These are phyloP conservation scores for Salvia miltiorrhiza DNA, from an alignment of 257 asterid genomes.

Conservation along the genomic window DNA sequence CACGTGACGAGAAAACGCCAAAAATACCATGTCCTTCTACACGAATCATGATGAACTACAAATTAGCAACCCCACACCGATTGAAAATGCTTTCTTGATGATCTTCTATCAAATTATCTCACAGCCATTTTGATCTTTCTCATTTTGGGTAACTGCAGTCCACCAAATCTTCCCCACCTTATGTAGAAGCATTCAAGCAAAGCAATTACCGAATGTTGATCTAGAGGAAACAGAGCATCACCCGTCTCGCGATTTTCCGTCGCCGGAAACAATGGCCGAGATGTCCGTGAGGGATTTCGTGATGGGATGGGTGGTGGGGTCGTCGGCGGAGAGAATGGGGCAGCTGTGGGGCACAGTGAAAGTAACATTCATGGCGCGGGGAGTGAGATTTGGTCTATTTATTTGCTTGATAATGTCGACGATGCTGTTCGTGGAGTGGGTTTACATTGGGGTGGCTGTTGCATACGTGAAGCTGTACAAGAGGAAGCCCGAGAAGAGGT, in stretches of 20 bases:
- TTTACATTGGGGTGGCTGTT: conserved; percentile 20
- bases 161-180: too few relatives aligned
- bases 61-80: too few relatives aligned
- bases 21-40: too few relatives aligned
- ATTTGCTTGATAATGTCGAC: conserved; percentile 32
- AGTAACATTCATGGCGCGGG: conserved; percentile 24
- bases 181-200: too few relatives aligned
- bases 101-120: too few relatives aligned
- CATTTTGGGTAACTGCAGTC: too few relatives aligned
- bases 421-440: conserved; percentile 35
- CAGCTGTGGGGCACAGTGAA: conserved; percentile 21
- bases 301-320: conserved; percentile 22
- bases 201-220: too few relatives aligned
- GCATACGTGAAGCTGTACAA: conserved; percentile 22
- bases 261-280: not conserved
- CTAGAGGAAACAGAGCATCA: not conserved
- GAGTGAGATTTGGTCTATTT: conserved; percentile 10
- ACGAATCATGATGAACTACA: too few relatives aligned
- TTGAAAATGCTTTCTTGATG: too few relatives aligned
- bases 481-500: conserved; percentile 24
- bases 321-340: conserved; percentile 17
- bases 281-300: not conserved
- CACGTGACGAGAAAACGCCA: too few relatives aligned
- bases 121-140: too few relatives aligned
- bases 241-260: not conserved